Evolutionary conservation across 2,329 filamentous ascomycete genomes (phyloP), one percentile per base, ranked within the genome.

Genomic region (Colletotrichum eleusines): DNA sequence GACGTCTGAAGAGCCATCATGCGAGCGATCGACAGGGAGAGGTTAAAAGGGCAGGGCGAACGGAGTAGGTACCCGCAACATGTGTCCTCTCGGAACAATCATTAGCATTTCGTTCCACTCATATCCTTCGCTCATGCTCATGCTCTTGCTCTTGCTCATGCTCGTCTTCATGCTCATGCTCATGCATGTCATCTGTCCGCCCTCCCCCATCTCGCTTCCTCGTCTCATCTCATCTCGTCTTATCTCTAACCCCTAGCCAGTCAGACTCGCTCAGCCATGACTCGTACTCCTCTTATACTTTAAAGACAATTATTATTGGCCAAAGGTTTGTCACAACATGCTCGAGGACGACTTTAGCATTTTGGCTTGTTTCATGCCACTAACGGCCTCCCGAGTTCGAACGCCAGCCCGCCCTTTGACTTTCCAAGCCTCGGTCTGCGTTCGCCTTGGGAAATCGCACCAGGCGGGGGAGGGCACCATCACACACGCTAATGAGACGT

Each of bases 281-380:
- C 64, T 68, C 59, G 64, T 53, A 55, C 42, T 20, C 53, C 53
- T 59, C 53, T n/a, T n/a, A n/a, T 14, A 11, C 12, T 28, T 16
- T 46, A 16, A 38, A 38, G 16, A 18, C 35, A 48, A 44, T n/a
- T n/a, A 28, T 35, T 58, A 71, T 71, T 71, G 64, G 69, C 38
- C 44, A 48, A 61, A 28, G 28, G 53, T 58, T 53, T 63, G n/a
- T n/a, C 28, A 5, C 40, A 59, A 63, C 64, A 69, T 60, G 58
- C 38, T 71, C 58, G 63, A 69, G 23, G 64, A 50, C 28, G 51
- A 16, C 48, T 63, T 63, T 54, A 44, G 46, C 55, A 48, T 63
- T 71, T 63, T 63, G 44, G 28, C 23, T 53, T 71, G 69, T 69
- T 69, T 71, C 69, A 71, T 71, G 69, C 69, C 38, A n/a, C 18